A percentile compares a stretch with the other conserved stretches of the same genome.
These are phyloP conservation scores for Colletotrichum kahawae DNA, from an alignment of 2,329 filamentous ascomycete species.

Conservation along the genomic window DNA sequence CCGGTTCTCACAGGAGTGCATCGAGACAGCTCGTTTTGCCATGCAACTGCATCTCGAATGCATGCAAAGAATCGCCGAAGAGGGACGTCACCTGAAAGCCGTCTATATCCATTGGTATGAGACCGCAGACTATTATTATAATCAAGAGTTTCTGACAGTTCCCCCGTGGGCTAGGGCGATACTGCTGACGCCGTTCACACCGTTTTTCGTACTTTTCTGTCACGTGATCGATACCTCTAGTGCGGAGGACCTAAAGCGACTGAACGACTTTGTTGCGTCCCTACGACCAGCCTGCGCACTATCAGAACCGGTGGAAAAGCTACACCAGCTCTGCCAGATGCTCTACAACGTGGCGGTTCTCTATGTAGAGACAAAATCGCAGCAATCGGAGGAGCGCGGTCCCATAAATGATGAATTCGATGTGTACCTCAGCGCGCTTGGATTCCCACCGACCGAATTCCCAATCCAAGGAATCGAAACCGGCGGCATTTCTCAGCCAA, in stretches of 20 bases:
- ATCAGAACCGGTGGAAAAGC: constrained; percentile 39
- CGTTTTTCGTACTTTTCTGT: constrained; percentile 65
- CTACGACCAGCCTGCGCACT: constrained; percentile 13
- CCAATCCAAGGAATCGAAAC: constrained; percentile 30
- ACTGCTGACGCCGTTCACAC: constrained; percentile 61
- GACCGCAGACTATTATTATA: not conserved
- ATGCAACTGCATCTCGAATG: constrained; percentile 50
- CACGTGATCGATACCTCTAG: constrained; percentile 60
- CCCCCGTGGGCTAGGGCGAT: constrained; percentile 48
- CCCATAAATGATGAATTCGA: constrained; percentile 66
- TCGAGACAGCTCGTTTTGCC: constrained; percentile 54
- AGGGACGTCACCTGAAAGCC: constrained; percentile 43
- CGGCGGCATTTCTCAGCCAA: constrained; percentile 29
- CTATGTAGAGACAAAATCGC: constrained; percentile 65
- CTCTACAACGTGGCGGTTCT: constrained; percentile 65
- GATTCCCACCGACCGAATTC: constrained; percentile 54
- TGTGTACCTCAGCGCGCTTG: constrained; percentile 67
- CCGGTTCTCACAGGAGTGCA: constrained; percentile 53
- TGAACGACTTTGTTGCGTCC: constrained; percentile 62
- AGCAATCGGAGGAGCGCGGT: constrained; percentile 49
- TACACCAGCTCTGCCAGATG: constrained; percentile 66
- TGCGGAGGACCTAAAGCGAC: constrained; percentile 55
- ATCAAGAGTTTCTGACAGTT: constrained; percentile 7
- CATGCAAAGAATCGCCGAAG: constrained; percentile 39
- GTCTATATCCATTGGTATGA: constrained; percentile 59